Evolutionary conservation across 2,329 filamentous ascomycete species (phyloP).

Genomic region (Graphilbum fragrans): DNA sequence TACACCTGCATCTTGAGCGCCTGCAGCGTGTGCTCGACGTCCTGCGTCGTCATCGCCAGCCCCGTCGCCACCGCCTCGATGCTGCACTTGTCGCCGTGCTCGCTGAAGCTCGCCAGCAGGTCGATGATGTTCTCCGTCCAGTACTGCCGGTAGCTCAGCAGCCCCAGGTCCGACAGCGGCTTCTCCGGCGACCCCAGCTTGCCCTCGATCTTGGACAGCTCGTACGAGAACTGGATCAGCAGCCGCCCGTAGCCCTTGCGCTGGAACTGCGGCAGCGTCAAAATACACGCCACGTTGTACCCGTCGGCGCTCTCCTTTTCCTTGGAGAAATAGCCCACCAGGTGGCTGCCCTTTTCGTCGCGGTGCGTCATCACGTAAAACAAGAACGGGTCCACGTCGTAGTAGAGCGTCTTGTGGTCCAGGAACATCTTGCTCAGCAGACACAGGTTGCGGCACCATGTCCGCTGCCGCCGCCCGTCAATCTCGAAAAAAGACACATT

Average conservation of each 20-base stretch:
- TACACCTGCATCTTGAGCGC: slow-evolving; percentile 93
- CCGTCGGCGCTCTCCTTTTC: slow-evolving; percentile 95
- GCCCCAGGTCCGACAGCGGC: slow-evolving; percentile 82
- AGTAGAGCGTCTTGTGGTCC: slow-evolving; percentile 96
- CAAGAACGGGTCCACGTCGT: slow-evolving; percentile 97
- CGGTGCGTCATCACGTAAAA: slow-evolving; percentile 96
- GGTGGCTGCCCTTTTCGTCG: slow-evolving; percentile 80
- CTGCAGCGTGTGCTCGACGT: slow-evolving; percentile 90
- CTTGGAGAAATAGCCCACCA: slow-evolving; percentile 99
- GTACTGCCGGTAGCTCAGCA: slow-evolving; percentile 91
- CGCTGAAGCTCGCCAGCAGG: slow-evolving; percentile 61
- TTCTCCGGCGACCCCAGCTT: slow-evolving; percentile 96
- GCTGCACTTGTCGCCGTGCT: slow-evolving; percentile 59
- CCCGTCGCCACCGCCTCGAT: slow-evolving; percentile 72
- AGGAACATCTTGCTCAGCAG: slow-evolving; percentile 92
- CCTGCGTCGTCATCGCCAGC: slow-evolving; percentile 92
- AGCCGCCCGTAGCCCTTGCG: slow-evolving; percentile 86
- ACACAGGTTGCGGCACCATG: slow-evolving; percentile 94
- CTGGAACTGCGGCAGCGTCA: slow-evolving; percentile 93
- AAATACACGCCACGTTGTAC: slow-evolving; percentile 96
- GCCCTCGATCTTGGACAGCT: slow-evolving; percentile 86
- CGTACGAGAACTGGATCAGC: slow-evolving; percentile 94
- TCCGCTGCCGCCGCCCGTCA: slow-evolving; percentile 83
- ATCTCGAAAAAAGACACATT: slow-evolving; percentile 96
- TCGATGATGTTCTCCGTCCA: slow-evolving; percentile 95